These are phyloP conservation scores for Lactuca saligna DNA, from an alignment of 129 eudicot genomes.

Conservation along the genomic window DNA sequence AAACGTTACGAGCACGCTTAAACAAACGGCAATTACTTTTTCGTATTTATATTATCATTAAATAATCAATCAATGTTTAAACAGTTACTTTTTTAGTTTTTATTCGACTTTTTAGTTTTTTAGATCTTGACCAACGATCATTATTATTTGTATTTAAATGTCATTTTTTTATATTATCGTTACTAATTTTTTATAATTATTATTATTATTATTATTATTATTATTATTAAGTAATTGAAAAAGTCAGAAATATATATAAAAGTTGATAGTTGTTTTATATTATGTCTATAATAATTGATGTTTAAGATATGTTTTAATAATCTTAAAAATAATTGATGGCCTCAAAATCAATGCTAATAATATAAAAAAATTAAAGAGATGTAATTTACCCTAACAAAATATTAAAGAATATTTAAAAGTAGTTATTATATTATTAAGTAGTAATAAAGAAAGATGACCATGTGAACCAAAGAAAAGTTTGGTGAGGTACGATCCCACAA, in stretches of 20 bases:
- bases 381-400: slow-evolving; percentile 6
- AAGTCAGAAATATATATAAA: not conserved
- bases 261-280: not conserved
- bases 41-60: no score
- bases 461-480: slow-evolving; percentile 29
- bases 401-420: not conserved
- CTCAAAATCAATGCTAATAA: not conserved
- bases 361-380: not conserved
- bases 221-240: not conserved
- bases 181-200: no score
- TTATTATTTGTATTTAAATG: no score
- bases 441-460: slow-evolving; percentile 33
- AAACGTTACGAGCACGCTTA: no score
- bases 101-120: no score
- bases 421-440: not conserved
- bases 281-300: slow-evolving; percentile 17
- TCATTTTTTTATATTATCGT: no score
- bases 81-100: no score
- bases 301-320: slow-evolving; percentile 6
- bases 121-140: no score
- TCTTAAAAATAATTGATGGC: not conserved
- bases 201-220: no score
- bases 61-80: no score
- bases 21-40: no score
- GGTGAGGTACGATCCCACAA: slow-evolving; percentile 26